A percentile compares a stretch with the other conserved stretches of the same genome.
Evolutionary conservation across 345 rosid species (phyloP).

Genomic region (Hibiscus trionum): DNA sequence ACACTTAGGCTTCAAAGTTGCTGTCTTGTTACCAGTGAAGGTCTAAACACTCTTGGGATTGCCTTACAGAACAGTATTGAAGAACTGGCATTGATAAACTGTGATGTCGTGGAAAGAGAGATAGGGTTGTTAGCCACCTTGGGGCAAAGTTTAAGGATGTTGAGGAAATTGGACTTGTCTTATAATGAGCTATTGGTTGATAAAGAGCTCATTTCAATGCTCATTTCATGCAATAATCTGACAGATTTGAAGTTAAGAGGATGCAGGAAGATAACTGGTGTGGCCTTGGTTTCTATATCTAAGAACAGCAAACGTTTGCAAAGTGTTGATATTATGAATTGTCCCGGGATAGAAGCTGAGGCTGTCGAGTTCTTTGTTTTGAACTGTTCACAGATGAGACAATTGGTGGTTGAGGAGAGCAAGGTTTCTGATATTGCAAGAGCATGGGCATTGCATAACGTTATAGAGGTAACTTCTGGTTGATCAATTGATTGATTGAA

Average conservation of each 20-base stretch:
- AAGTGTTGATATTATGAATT: slow-evolving; percentile 43
- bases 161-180: slow-evolving; percentile 61
- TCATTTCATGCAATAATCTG: slow-evolving; percentile 52
- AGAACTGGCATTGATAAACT: slow-evolving; percentile 62
- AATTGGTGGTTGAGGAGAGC: slow-evolving; percentile 50
- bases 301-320: slow-evolving; percentile 47
- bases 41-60: slow-evolving; percentile 49
- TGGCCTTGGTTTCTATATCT: slow-evolving; percentile 33
- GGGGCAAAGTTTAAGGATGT: slow-evolving; percentile 57
- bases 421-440: slow-evolving; percentile 46
- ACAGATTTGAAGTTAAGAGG: slow-evolving; percentile 62
- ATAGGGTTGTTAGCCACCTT: slow-evolving; percentile 65
- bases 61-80: slow-evolving; percentile 42
- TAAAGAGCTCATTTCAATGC: slow-evolving; percentile 62
- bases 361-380: slow-evolving; percentile 48
- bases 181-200: slow-evolving; percentile 56
- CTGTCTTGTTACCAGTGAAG: slow-evolving; percentile 66
- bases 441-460: slow-evolving; percentile 31
- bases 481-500: slow-evolving; percentile 8
- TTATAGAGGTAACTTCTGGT: slow-evolving; percentile 35
- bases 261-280: slow-evolving; percentile 42
- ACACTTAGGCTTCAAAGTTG: slow-evolving; percentile 70
- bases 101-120: slow-evolving; percentile 72
- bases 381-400: slow-evolving; percentile 37
- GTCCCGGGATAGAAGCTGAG: slow-evolving; percentile 33